Conservation (phyloP, 192 early-diverging fungal genomes). For the Tieghemiomyces parasiticus region DNA sequence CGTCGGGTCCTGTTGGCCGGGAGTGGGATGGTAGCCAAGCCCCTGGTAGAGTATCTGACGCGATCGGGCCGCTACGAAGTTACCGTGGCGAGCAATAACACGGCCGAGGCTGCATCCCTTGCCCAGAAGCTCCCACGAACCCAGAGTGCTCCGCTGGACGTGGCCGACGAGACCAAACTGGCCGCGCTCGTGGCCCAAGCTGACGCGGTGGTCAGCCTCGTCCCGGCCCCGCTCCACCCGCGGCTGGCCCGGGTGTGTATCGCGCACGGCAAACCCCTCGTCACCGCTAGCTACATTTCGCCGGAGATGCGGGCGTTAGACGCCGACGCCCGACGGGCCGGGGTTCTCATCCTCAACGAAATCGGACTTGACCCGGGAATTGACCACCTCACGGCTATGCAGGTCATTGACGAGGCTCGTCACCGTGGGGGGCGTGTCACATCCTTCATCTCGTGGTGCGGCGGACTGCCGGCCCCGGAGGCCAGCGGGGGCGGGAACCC, state of each 20-base stretch:
- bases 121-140: constrained; percentile 43
- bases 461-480: constrained; percentile 89
- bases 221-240: constrained; percentile 66
- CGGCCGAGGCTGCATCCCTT: constrained; percentile 53
- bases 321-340: constrained; percentile 56
- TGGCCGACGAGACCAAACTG: constrained; percentile 41
- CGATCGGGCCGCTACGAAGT: constrained; percentile 36
- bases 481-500: constrained; percentile 58
- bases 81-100: constrained; percentile 71
- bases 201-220: constrained; percentile 83
- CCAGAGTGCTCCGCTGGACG: constrained; percentile 50
- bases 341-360: constrained; percentile 88
- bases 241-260: constrained; percentile 14
- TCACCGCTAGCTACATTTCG: constrained; percentile 93
- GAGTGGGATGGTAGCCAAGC: constrained; percentile 85
- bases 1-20: constrained; percentile 57
- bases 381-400: constrained; percentile 94
- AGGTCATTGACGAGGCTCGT: constrained; percentile 81
- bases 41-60: constrained; percentile 76
- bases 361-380: constrained; percentile 98
- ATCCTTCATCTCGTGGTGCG: constrained; percentile 94
- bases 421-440: constrained; percentile 43
- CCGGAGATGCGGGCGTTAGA: constrained; percentile 74
- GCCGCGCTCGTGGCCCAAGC: constrained; percentile 44
- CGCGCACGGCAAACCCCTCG: constrained; percentile 63